Base-by-base conservation (phyloP, 192 early-diverging fungal species). In the Coemansia sp. region DNA sequence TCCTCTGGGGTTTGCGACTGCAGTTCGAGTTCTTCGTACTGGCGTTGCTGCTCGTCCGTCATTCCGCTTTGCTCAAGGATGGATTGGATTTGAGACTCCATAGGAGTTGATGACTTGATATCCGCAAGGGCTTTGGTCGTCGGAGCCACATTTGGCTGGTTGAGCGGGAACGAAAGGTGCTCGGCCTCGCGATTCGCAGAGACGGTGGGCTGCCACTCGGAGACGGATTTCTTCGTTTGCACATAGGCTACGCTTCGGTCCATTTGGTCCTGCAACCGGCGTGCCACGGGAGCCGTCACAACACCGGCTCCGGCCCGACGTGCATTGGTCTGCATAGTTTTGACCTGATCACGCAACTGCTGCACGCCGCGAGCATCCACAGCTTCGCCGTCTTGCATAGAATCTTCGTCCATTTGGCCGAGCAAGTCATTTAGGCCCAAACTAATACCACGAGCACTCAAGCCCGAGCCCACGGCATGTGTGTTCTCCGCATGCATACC, bases 191-290 rank as follows among this genome's bases (percentile, higher is more conserved):
- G 85, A 74, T 95, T 95, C 64, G 88, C 80, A 53, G 91, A 84
- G 2, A 98, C 89, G 3, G 92, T 79, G 16, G 88, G 74, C 45
- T 89, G 80, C 97, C 97, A 98, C 64, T 93, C 91, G 4, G 83
- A 74, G 10, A 98, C 75, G 10, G 89, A 87, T 61, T 92, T 90
- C 56, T 92, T 93, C 31, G 92, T 77, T 71, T 90, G 81, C n/a
- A 85, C 78, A 55, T 92, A 94, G 3, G 95, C 97, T 16, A 87
- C 97, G 51, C 88, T 68, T 38, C 97, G 90, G 62, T 94, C 89
- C 59, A 94, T 71, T 26, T 88, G 87, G 63, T 96, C 93, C 72
- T 95, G 92, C 45, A 92, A 75, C 39, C 92, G 86, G 61, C 87
- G 85, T 21, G 93, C 88, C 25, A 98, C 64, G 5, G 95, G 95